Conservation (phyloP, 345 rosid species). For the Gossypium thurberi region DNA sequence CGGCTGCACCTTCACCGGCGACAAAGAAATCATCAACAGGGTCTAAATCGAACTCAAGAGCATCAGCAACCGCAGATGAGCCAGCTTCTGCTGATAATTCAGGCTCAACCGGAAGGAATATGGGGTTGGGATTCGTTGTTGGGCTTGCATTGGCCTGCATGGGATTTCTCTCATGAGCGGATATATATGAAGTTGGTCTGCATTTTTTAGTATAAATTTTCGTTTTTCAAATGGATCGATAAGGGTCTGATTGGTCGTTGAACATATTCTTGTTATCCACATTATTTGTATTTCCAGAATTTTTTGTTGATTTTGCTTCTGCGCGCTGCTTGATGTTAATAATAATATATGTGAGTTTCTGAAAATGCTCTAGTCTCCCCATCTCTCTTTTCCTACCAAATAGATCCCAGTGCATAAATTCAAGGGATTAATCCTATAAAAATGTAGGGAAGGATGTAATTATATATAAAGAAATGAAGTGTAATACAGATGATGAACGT, state of each 20-base stretch:
- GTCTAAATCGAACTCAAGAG: conserved; percentile 16
- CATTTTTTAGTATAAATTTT: neutral
- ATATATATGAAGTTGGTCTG: neutral
- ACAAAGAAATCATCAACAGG: conserved; percentile 17
- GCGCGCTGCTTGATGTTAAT: neutral
- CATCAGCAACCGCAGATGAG: conserved; percentile 14
- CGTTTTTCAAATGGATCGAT: neutral
- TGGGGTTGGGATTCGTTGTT: conserved; percentile 35
- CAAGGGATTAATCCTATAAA: too few relatives aligned
- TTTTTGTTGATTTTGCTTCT: neutral
- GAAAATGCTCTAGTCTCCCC: neutral
- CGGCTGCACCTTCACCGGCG: conserved; percentile 30
- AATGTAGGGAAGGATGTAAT: too few relatives aligned
- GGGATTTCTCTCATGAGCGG: conserved; percentile 31
- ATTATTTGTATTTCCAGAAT: neutral
- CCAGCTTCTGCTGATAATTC: conserved; percentile 29
- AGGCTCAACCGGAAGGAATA: conserved; percentile 25
- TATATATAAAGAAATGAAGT: too few relatives aligned
- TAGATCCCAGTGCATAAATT: neutral
- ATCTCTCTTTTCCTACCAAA: neutral
- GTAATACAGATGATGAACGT: neutral
- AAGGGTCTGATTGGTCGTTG: neutral
- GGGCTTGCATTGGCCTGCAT: conserved; percentile 52
- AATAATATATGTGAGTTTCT: neutral
- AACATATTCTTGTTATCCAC: neutral